These are phyloP conservation scores for Sophora flavescens DNA, from an alignment of 306 rosid species.

Conservation along the genomic window DNA sequence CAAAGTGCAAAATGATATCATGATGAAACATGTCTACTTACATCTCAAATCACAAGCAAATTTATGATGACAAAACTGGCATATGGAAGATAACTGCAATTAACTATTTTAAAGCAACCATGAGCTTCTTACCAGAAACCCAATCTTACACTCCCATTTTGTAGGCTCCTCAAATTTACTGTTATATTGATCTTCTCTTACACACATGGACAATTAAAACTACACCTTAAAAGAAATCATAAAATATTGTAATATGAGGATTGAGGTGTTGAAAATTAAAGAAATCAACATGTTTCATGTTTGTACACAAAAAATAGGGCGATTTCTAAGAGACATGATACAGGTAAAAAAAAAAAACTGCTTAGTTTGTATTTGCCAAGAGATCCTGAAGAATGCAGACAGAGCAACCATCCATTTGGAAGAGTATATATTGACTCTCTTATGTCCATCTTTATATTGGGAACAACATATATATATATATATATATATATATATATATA, in stretches of 20 bases:
- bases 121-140: constrained; percentile 83
- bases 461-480: too few relatives aligned
- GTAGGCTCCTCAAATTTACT: constrained; percentile 78
- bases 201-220: constrained; percentile 65
- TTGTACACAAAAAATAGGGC: too few relatives aligned
- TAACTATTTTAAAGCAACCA: constrained; percentile 37
- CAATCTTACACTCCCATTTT: constrained; percentile 88
- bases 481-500: too few relatives aligned
- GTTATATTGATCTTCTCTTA: constrained; percentile 82
- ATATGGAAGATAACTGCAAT: background rate
- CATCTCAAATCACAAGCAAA: constrained; percentile 41
- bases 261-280: constrained; percentile 10
- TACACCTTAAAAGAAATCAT: constrained; percentile 28
- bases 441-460: too few relatives aligned
- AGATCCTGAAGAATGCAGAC: too few relatives aligned
- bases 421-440: too few relatives aligned
- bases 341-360: too few relatives aligned
- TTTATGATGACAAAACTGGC: background rate
- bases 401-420: too few relatives aligned
- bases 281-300: too few relatives aligned
- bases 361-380: too few relatives aligned
- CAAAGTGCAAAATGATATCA: constrained; percentile 53
- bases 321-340: too few relatives aligned
- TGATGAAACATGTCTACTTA: constrained; percentile 18
- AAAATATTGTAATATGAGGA: constrained; percentile 4